These are phyloP conservation scores for Phytophthora litchii DNA, from an alignment of 352 stramenopile species.

Conservation along the genomic window DNA sequence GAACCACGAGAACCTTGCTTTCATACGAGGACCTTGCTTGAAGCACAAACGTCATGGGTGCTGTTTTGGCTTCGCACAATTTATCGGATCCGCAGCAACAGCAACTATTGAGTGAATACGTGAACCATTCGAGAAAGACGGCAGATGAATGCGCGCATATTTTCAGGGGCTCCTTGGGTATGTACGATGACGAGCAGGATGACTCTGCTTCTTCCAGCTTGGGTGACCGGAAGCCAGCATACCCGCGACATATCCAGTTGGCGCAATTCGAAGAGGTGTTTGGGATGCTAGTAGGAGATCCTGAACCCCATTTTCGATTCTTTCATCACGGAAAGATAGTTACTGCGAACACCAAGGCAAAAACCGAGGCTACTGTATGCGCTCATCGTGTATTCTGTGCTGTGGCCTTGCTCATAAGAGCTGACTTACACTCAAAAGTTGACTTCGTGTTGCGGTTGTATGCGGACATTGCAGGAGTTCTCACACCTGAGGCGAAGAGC, in stretches of 20 bases:
- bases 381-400: constrained; percentile 64
- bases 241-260: constrained; percentile 53
- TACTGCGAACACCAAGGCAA: constrained; percentile 18
- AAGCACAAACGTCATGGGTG: constrained; percentile 27
- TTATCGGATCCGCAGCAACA: constrained; percentile 33
- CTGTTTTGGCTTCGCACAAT: constrained; percentile 31
- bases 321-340: constrained; percentile 44
- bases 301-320: constrained; percentile 69
- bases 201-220: constrained; percentile 10
- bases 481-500: constrained; percentile 49
- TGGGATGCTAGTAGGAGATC: constrained; percentile 69
- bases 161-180: constrained; percentile 37
- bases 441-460: constrained; percentile 67
- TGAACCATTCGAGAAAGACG: constrained; percentile 48
- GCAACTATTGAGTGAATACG: constrained; percentile 60
- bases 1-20: too few species aligned
- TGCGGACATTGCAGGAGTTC: constrained; percentile 44
- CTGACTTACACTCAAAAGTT: constrained; percentile 64
- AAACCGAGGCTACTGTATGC: constrained; percentile 36
- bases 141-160: constrained; percentile 67
- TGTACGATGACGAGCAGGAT: constrained; percentile 37
- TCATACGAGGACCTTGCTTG: too few species aligned
- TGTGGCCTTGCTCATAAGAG: constrained; percentile 56
- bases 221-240: constrained; percentile 22
- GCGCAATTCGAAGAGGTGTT: constrained; percentile 79